Percentiles rank a stretch among this genome's conserved stretches.
phyloP scores from a whole-genome alignment of 1,284 basidiomycete genomes.

The Cutaneotrichosporon sp. region DNA sequence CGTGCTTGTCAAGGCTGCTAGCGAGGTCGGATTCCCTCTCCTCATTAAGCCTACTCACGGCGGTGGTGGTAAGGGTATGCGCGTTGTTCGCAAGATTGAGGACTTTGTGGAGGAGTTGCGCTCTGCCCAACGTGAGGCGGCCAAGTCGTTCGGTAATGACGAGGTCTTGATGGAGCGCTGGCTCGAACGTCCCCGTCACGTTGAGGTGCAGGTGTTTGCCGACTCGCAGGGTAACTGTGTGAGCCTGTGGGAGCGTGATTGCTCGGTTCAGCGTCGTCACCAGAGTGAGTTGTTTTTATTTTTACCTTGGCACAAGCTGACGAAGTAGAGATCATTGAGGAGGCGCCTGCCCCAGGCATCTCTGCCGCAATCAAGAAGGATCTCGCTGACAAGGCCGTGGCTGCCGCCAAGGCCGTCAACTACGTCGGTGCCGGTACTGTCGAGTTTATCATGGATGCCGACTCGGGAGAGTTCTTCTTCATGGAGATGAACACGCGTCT shows the following conservation, averaged over 20 bases:
- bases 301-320: neutral
- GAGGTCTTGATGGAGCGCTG: slow-evolving; percentile 83
- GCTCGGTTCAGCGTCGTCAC: slow-evolving; percentile 88
- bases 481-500: slow-evolving; percentile 96
- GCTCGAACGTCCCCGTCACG: slow-evolving; percentile 75
- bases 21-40: slow-evolving; percentile 60
- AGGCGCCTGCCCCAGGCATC: slow-evolving; percentile 88
- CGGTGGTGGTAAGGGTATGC: slow-evolving; percentile 71
- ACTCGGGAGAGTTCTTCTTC: slow-evolving; percentile 79
- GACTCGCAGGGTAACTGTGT: slow-evolving; percentile 73
- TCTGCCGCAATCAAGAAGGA: slow-evolving; percentile 71
- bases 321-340: slow-evolving; percentile 48
- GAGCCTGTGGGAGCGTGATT: slow-evolving; percentile 90
- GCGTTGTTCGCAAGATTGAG: slow-evolving; percentile 59
- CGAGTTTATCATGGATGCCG: slow-evolving; percentile 90
- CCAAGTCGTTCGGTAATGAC: slow-evolving; percentile 82
- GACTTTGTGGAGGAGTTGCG: slow-evolving; percentile 66
- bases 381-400: slow-evolving; percentile 81
- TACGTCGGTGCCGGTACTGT: slow-evolving; percentile 91
- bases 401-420: slow-evolving; percentile 83
- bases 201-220: slow-evolving; percentile 88
- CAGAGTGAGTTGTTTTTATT: slow-evolving; percentile 60
- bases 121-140: slow-evolving; percentile 81
- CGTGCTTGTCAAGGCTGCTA: slow-evolving; percentile 55
- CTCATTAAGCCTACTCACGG: slow-evolving; percentile 71